phyloP scores from a whole-genome alignment of 2,329 filamentous ascomycete genomes.

The Bimuria novae-zelandiae region DNA sequence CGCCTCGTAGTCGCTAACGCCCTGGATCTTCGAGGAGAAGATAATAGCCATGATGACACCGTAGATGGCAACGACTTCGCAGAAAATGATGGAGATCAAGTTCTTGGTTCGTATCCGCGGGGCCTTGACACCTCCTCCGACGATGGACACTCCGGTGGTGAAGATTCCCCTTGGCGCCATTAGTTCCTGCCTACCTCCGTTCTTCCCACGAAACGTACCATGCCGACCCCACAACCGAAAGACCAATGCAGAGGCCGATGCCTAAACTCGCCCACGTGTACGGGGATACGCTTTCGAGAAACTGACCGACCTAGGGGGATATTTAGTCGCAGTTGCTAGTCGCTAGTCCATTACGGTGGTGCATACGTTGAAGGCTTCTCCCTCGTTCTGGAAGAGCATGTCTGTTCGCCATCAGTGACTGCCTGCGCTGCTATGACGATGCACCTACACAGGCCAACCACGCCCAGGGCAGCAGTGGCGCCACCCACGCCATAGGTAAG shows the following conservation, averaged over 20 bases:
- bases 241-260: slow-evolving; percentile 90
- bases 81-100: slow-evolving; percentile 99
- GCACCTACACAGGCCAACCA: slow-evolving; percentile 79
- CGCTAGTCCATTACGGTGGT: neutral
- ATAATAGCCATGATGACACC: slow-evolving; percentile 99
- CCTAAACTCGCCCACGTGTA: slow-evolving; percentile 91
- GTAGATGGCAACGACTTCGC: slow-evolving; percentile 99
- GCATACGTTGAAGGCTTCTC: slow-evolving; percentile 91
- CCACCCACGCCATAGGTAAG: slow-evolving; percentile 72
- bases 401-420: slow-evolving; percentile 62
- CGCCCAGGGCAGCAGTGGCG: slow-evolving; percentile 67
- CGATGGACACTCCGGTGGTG: slow-evolving; percentile 95
- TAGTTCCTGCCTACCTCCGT: slow-evolving; percentile 14
- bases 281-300: slow-evolving; percentile 91
- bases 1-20: slow-evolving; percentile 66
- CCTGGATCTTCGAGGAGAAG: slow-evolving; percentile 84
- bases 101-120: slow-evolving; percentile 99
- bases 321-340: slow-evolving; percentile 14
- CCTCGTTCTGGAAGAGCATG: slow-evolving; percentile 97
- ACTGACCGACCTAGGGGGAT: slow-evolving; percentile 74
- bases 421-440: slow-evolving; percentile 22
- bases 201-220: slow-evolving; percentile 67
- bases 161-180: slow-evolving; percentile 82
- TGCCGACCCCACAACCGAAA: slow-evolving; percentile 95
- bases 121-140: slow-evolving; percentile 94